Percentiles rank a stretch among this genome's conserved stretches.
Conservation (phyloP, 2,329 filamentous ascomycete species). For the Incumbomyces lentus region DNA sequence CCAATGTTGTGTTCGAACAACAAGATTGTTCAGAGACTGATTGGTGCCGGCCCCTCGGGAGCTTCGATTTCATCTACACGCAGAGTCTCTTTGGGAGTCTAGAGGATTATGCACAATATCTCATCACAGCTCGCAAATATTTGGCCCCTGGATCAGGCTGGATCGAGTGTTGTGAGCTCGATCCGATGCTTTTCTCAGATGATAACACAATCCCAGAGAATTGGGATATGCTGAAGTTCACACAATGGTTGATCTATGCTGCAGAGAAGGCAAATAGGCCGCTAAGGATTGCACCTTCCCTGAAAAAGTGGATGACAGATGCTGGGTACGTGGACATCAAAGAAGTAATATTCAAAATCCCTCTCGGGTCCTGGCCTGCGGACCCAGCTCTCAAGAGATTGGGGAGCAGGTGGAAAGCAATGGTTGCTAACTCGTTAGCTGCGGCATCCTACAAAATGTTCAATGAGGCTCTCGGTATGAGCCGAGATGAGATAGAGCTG, state of each 20-base stretch:
- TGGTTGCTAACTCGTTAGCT: conserved; percentile 34
- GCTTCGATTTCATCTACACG: conserved; percentile 52
- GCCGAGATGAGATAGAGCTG: conserved; percentile 36
- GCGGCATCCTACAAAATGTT: conserved; percentile 37
- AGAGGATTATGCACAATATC: conserved; percentile 45
- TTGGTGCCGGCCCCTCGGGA: conserved; percentile 43
- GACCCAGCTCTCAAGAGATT: conserved; percentile 38
- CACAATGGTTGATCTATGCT: conserved; percentile 32
- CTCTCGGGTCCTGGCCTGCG: conserved; percentile 42
- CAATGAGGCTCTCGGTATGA: conserved; percentile 31
- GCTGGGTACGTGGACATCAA: conserved; percentile 50
- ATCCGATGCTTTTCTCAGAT: conserved; percentile 41
- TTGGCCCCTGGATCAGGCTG: conserved; percentile 46
- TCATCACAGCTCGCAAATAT: conserved; percentile 42
- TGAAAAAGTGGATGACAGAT: conserved; percentile 45
- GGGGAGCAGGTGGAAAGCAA: conserved; percentile 40
- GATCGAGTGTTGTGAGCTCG: conserved; percentile 35
- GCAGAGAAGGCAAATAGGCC: conserved; percentile 33
- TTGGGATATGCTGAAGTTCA: conserved; percentile 41
- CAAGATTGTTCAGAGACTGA: conserved; percentile 56
- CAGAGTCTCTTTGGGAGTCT: conserved; percentile 50
- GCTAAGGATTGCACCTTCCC: conserved; percentile 41
- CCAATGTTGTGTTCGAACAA: conserved; percentile 64
- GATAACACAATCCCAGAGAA: conserved; percentile 43
- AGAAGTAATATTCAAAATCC: conserved; percentile 43